phyloP scores from a whole-genome alignment of 2,329 filamentous ascomycete genomes.

The Colletotrichum somersetense region DNA sequence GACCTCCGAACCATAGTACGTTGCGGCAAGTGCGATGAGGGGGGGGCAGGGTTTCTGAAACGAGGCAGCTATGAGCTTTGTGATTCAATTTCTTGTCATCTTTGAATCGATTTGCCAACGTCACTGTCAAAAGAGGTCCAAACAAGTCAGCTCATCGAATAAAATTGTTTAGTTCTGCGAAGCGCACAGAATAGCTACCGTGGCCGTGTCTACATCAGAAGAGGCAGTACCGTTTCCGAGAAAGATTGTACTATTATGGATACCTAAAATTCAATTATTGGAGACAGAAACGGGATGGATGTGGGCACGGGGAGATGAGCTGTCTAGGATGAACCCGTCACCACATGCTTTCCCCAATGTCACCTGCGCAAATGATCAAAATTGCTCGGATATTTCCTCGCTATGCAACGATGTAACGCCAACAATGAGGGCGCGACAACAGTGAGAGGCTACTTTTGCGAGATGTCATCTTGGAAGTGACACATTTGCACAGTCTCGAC shows the following conservation, averaged over 20 bases:
- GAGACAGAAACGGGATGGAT: neutral
- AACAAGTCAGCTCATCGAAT: neutral
- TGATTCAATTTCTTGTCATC: too few species aligned
- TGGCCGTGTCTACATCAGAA: too few species aligned
- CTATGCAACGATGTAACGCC: neutral
- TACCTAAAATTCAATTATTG: neutral
- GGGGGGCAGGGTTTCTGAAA: neutral
- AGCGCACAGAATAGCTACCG: neutral
- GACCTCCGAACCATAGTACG: neutral
- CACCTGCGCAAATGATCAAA: neutral
- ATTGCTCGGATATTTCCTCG: neutral
- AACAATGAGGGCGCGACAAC: too few species aligned
- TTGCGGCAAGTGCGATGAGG: neutral
- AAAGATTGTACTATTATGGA: neutral
- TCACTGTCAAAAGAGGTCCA: neutral
- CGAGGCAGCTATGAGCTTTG: too few species aligned
- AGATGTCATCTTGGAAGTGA: neutral
- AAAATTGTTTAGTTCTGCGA: neutral
- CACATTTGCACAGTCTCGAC: too few species aligned
- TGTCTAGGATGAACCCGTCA: neutral
- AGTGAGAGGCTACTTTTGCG: neutral
- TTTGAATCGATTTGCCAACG: neutral
- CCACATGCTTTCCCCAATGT: neutral
- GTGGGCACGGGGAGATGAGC: neutral
- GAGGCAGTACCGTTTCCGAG: neutral